Evolutionary conservation across 257 asterid species (phyloP).

Genomic region (Capsicum rhomboideum): DNA sequence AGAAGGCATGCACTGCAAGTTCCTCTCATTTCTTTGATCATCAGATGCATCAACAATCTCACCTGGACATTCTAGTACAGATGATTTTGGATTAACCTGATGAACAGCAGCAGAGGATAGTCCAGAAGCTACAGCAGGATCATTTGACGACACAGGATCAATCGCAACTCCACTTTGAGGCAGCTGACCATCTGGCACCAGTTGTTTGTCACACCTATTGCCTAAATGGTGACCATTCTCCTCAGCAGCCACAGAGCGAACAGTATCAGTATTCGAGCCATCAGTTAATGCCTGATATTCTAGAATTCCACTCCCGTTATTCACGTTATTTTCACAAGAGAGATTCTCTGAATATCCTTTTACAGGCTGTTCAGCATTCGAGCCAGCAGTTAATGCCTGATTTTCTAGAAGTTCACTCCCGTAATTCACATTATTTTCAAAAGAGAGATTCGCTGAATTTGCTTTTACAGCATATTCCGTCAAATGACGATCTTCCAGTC

Average conservation of each 20-base stretch:
- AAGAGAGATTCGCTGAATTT: constrained; percentile 17
- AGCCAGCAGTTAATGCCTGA: constrained; percentile 23
- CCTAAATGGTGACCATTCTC: constrained; percentile 32
- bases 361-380: not conserved
- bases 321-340: constrained; percentile 15
- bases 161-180: constrained; percentile 13
- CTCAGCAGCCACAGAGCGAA: constrained; percentile 4
- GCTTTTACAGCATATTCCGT: constrained; percentile 28
- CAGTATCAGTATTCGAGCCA: constrained; percentile 27
- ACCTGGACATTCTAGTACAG: constrained; percentile 20
- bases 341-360: constrained; percentile 22
- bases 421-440: constrained; percentile 13
- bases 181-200: constrained; percentile 15
- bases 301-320: constrained; percentile 28
- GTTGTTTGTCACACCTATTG: constrained; percentile 26
- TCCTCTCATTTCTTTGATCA: constrained; percentile 15
- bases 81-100: constrained; percentile 17
- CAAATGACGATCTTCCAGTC: constrained; percentile 48
- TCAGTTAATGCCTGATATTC: constrained; percentile 23
- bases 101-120: constrained; percentile 18
- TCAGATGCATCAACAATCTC: constrained; percentile 26
- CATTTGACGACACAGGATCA: constrained; percentile 18
- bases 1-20: constrained; percentile 16
- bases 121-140: constrained; percentile 23
- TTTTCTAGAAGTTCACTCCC: constrained; percentile 29